Conservation (phyloP, 2,329 filamentous ascomycete species). For the Neofusicoccum sp. region DNA sequence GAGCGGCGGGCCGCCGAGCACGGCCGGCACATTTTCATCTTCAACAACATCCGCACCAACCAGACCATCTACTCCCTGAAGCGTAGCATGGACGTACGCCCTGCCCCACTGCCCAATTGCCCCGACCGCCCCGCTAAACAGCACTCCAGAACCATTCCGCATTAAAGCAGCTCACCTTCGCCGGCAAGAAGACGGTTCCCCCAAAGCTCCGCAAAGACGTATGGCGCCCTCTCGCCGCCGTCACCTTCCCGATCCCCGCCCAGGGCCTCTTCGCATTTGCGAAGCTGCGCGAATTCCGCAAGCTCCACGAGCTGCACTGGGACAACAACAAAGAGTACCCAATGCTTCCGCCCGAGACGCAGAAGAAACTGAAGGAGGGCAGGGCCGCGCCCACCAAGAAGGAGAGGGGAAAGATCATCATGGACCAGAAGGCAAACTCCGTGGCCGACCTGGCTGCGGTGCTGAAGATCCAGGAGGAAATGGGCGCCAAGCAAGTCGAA, state of each 20-base stretch:
- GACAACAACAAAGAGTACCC: conserved; percentile 36
- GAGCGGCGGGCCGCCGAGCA: not conserved
- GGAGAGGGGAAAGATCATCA: conserved; percentile 55
- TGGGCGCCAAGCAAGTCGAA: conserved; percentile 26
- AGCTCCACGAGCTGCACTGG: conserved; percentile 60
- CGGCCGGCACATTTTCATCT: conserved; percentile 62
- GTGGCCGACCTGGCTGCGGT: conserved; percentile 64
- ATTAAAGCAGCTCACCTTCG: conserved; percentile 62
- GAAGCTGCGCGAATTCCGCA: conserved; percentile 62
- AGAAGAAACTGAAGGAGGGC: conserved; percentile 45
- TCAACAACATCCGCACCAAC: conserved; percentile 63
- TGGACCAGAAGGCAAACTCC: conserved; percentile 67
- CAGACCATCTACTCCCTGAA: conserved; percentile 66
- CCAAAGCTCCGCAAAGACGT: conserved; percentile 61
- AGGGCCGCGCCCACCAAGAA: conserved; percentile 51
- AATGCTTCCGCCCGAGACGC: conserved; percentile 30
- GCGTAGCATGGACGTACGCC: conserved; percentile 57
- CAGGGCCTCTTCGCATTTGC: conserved; percentile 59
- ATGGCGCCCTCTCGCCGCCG: conserved; percentile 62
- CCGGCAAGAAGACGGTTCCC: conserved; percentile 66
- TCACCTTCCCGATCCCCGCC: conserved; percentile 55
- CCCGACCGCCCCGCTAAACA: not conserved
- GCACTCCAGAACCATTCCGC: not conserved
- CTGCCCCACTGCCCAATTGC: too few species aligned
- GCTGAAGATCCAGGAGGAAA: conserved; percentile 51